phyloP scores from a whole-genome alignment of 108 stramenopile genomes.

The Hondaea fermentalgiana region DNA sequence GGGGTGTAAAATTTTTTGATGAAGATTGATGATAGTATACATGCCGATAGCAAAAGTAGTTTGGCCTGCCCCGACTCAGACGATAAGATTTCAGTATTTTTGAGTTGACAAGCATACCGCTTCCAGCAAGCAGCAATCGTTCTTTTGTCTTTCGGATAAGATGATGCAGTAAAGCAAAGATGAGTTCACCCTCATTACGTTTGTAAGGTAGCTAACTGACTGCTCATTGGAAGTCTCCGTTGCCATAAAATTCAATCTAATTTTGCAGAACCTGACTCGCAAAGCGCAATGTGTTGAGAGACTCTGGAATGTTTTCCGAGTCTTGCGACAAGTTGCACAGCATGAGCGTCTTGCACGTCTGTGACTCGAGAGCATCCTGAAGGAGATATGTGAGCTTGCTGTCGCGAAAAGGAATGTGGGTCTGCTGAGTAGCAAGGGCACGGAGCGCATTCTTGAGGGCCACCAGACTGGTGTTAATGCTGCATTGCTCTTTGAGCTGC shows the following conservation, averaged over 20 bases:
- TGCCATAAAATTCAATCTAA: background rate
- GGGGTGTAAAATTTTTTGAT: too few relatives aligned
- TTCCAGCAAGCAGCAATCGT: too few relatives aligned
- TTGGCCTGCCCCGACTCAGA: too few relatives aligned
- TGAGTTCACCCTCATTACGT: too few relatives aligned
- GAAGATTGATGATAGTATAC: too few relatives aligned
- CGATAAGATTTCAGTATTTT: too few relatives aligned
- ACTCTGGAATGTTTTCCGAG: background rate
- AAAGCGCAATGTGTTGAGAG: background rate
- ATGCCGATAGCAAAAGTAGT: too few relatives aligned
- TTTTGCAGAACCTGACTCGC: background rate
- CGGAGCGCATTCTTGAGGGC: background rate
- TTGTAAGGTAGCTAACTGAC: too few relatives aligned
- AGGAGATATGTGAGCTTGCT: background rate
- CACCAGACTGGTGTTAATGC: background rate
- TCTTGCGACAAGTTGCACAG: background rate
- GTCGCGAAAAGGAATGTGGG: background rate
- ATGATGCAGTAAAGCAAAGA: too few relatives aligned
- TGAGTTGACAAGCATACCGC: too few relatives aligned
- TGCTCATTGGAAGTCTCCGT: too few relatives aligned
- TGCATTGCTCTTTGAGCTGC: background rate
- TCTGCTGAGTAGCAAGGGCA: background rate
- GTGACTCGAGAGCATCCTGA: background rate
- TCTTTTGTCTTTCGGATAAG: too few relatives aligned
- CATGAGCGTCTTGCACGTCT: slow-evolving; percentile 7